Evolutionary conservation across 2,329 filamentous ascomycete genomes (phyloP), one percentile per base, ranked within the genome.

Genomic region (Pyrenochaeta sp.): DNA sequence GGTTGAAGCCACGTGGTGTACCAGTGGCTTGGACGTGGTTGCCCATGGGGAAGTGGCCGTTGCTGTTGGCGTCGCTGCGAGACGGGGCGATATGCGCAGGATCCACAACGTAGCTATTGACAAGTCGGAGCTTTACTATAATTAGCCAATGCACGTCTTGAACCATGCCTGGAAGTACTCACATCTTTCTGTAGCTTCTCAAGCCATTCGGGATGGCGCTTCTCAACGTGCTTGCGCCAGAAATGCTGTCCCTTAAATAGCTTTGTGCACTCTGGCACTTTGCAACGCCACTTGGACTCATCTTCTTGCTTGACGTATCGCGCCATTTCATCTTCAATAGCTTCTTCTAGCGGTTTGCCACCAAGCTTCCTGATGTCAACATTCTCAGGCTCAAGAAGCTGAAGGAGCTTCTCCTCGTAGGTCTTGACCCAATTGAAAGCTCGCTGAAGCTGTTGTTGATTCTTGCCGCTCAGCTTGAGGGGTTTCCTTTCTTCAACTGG

Each of bases 341-440:
- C 92, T 61, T 97, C 92, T 3, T 97, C 92, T 0, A 92, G 80
- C 1, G 90, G 86, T 72, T 92, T 93, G 15, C 95, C 95, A 44
- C 96, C 95, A 21, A 98, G 85, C 78, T 97, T 98, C 74, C 88
- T 88, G 36, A 98, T 81, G 69, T 98, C 92, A 20, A 90, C 90
- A 44, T 88, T 87, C 49, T 95, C 91, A 0, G 95, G 95, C 63
- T 98, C 94, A 12, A 99, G 83, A 41, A 98, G 90, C 74, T 97
- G 93, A 72, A 91, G 82, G 45, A 99, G 84, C 79, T 99, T 99
- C 71, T 99, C 95, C 73, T 99, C 95, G 68, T 97, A 99, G 0
- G 95, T 98, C 80, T 90, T 96, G 55, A 99, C 96, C 95, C 96
- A 99, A 71, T 98, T 99, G 79, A 92, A 98, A 0, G 95, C 95